A percentile compares a stretch with the other conserved stretches of the same genome.
Evolutionary conservation across 139 green algal species (phyloP).

Genomic region (Tetraselmis striata): DNA sequence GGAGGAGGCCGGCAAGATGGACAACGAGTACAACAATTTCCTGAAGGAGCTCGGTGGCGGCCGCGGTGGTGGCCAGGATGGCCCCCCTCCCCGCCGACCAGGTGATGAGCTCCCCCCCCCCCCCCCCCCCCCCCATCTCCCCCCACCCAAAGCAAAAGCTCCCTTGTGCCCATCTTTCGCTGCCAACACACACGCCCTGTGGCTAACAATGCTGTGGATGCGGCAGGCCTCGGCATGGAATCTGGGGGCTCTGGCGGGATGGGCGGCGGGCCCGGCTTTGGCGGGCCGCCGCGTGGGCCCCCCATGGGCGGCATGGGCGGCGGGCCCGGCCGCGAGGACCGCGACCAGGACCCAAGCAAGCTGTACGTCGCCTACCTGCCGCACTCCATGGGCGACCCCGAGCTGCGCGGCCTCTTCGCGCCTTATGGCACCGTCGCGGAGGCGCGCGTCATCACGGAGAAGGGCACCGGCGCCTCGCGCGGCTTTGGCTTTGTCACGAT

Average conservation of each 20-base stretch:
- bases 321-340: constrained; percentile 2
- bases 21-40: constrained; percentile 92
- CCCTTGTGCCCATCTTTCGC: too few species aligned
- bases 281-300: constrained; percentile 1
- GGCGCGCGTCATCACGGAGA: constrained; percentile 50
- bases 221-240: not conserved
- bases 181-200: too few species aligned
- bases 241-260: too few species aligned
- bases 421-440: constrained; percentile 60
- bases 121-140: too few species aligned
- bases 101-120: not conserved
- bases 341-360: constrained; percentile 40
- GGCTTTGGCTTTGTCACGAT: constrained; percentile 90
- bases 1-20: constrained; percentile 48
- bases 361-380: constrained; percentile 84
- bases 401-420: constrained; percentile 61
- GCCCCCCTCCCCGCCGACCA: not conserved
- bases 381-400: constrained; percentile 42
- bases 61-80: constrained; percentile 6
- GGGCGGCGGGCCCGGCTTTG: constrained; percentile 3
- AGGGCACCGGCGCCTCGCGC: constrained; percentile 33
- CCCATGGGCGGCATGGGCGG: not conserved
- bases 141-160: too few species aligned
- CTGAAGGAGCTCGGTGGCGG: constrained; percentile 73
- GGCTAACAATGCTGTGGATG: too few species aligned